Percentiles rank a stretch among this genome's conserved stretches.
phyloP scores from a whole-genome alignment of 1,284 basidiomycete species.

The Sporisorium scitamineum region DNA sequence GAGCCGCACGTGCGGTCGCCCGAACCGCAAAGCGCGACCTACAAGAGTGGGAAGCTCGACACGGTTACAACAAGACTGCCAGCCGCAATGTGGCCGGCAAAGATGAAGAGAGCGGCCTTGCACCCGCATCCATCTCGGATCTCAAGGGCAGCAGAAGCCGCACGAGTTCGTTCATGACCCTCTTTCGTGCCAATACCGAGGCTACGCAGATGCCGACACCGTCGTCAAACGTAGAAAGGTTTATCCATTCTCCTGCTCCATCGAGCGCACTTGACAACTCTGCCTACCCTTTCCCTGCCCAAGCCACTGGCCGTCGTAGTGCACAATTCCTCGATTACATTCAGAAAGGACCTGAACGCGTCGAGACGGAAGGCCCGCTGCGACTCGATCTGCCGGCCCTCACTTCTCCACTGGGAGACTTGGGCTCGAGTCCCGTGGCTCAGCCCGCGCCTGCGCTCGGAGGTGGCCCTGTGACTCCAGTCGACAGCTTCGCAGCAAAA shows the following conservation, averaged over 20 bases:
- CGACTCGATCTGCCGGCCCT: constrained; percentile 24
- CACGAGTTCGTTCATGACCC: constrained; percentile 44
- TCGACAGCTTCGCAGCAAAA: neutral
- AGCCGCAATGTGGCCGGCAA: constrained; percentile 11
- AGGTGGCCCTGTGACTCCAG: constrained; percentile 8
- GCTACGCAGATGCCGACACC: constrained; percentile 23
- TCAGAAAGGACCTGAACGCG: constrained; percentile 38
- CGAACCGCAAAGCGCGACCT: constrained; percentile 78
- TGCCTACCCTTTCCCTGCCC: constrained; percentile 35
- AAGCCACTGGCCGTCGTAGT: constrained; percentile 24
- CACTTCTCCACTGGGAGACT: constrained; percentile 17
- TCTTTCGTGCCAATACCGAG: constrained; percentile 24
- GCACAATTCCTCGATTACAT: constrained; percentile 49
- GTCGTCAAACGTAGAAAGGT: constrained; percentile 20
- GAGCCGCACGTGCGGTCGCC: constrained; percentile 80
- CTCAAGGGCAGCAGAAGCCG: constrained; percentile 20
- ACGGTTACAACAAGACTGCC: constrained; percentile 72
- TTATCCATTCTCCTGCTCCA: constrained; percentile 25
- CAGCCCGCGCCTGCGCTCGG: constrained; percentile 1
- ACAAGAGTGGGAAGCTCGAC: constrained; percentile 86
- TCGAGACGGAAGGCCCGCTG: constrained; percentile 24
- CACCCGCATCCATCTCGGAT: constrained; percentile 8
- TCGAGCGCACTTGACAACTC: constrained; percentile 24
- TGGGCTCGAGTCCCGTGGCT: constrained; percentile 1
- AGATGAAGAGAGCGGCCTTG: constrained; percentile 23